Evolutionary conservation across 1,284 basidiomycete genomes (phyloP), one percentile per base, ranked within the genome.

Genomic region (Inonotus obliquus): DNA sequence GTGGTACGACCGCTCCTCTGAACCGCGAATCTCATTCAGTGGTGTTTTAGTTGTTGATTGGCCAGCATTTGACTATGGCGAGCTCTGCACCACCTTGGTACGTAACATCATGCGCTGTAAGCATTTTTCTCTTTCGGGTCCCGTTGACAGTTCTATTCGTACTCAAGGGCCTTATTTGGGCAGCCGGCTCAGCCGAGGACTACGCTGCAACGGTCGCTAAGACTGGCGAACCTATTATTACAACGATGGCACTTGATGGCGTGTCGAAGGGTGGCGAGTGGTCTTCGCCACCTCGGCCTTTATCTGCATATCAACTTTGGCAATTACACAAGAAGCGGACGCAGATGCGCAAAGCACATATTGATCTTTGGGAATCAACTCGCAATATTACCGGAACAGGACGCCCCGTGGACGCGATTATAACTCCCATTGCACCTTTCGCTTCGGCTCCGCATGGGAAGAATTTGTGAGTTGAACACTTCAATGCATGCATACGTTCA

Each of bases 381-480:
- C 66, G 65, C 10, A 65, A 63, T 0, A 59, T 66, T 13, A 87
- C 85, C 0, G 79, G 79, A 1, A 87, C 86, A 0, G 84, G 83
- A 0, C 74, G 87, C 7, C 84, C 86, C 1, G 76, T 87, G 23
- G 86, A 89, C 64, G 84, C 83, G 0, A 79, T 90, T 52, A 81
- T 90, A 39, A 73, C 75, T 14, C 85, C 85, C 21, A 76, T 76
- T 0, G 81, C 81, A 4, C 76, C 84, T 0, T 81, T 75, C 63
- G 70, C 78, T 1, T 83, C 82, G n/a, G 69, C 77, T 6, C 83
- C 81, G 19, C 86, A 86, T 68, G 84, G 83, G 9, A 70, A 71
- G 60, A 76, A 78, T 59, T 75, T 59, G 82, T 83, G 37, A n/a
- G 29, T 35, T 27, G 14, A 23, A 7, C 41, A 1, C 7, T 14